A percentile compares a stretch with the other conserved stretches of the same genome.
These are phyloP conservation scores for Neolentinus lepideus DNA, from an alignment of 1,284 basidiomycete genomes.

Conservation along the genomic window DNA sequence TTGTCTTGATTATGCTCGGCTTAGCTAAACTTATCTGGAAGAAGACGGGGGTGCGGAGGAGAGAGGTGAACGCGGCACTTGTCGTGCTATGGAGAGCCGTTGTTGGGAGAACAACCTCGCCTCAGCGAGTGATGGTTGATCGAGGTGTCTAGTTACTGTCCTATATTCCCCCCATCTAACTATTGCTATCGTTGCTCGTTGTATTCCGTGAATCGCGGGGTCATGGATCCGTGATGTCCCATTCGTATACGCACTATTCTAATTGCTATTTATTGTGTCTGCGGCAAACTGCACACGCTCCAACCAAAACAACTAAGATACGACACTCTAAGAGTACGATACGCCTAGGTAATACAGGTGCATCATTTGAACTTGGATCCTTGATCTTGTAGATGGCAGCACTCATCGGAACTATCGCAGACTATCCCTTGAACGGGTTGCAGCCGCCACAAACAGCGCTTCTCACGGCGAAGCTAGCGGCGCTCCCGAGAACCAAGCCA, in stretches of 20 bases:
- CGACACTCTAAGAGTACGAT: too few species aligned
- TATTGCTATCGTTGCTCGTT: not conserved
- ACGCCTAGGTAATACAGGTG: too few species aligned
- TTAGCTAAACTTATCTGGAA: slow-evolving; percentile 55
- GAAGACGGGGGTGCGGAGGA: slow-evolving; percentile 57
- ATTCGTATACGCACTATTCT: too few species aligned
- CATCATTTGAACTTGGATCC: too few species aligned
- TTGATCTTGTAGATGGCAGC: too few species aligned
- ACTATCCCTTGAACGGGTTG: slow-evolving; percentile 51
- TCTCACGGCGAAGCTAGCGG: slow-evolving; percentile 73
- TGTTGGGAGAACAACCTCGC: slow-evolving; percentile 38
- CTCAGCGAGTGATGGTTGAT: slow-evolving; percentile 40
- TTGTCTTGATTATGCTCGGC: slow-evolving; percentile 52
- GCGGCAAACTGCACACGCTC: too few species aligned
- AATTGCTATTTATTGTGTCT: too few species aligned
- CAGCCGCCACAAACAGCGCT: slow-evolving; percentile 53
- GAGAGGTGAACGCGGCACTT: slow-evolving; percentile 59
- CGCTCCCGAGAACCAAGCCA: slow-evolving; percentile 69
- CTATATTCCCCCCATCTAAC: too few species aligned
- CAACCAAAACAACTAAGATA: too few species aligned
- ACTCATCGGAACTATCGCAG: not conserved
- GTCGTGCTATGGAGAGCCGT: slow-evolving; percentile 63
- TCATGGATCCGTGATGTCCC: too few species aligned
- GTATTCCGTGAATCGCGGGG: not conserved
- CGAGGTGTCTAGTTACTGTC: slow-evolving; percentile 30